phyloP scores from a whole-genome alignment of 2,329 filamentous ascomycete genomes.

The Fusarium sp. region DNA sequence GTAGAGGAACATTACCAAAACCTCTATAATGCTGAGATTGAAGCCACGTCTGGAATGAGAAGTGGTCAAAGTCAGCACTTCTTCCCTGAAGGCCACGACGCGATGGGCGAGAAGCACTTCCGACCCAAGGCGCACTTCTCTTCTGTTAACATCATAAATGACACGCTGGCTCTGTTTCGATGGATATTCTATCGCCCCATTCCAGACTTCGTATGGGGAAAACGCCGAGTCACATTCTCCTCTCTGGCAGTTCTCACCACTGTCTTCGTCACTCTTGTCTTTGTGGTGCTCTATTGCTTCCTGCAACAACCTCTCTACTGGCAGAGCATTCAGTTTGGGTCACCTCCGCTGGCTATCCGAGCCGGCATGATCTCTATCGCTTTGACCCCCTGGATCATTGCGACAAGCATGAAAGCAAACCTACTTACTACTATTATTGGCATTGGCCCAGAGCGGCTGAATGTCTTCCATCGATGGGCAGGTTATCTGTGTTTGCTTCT shows the following conservation, averaged over 20 bases:
- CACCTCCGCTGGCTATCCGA: constrained; percentile 87
- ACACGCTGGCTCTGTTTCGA: constrained; percentile 82
- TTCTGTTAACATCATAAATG: constrained; percentile 79
- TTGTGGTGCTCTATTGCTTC: constrained; percentile 85
- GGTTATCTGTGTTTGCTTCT: constrained; percentile 88
- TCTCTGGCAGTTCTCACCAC: constrained; percentile 79
- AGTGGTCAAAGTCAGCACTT: constrained; percentile 73
- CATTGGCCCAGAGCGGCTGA: constrained; percentile 90
- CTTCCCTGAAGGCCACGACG: constrained; percentile 74
- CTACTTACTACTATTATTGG: constrained; percentile 85
- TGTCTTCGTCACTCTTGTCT: constrained; percentile 74
- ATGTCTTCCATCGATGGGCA: constrained; percentile 92
- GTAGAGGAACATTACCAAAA: constrained; percentile 73
- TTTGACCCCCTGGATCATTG: constrained; percentile 92
- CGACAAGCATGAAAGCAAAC: constrained; percentile 91
- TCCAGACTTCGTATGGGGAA: constrained; percentile 76
- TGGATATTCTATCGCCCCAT: constrained; percentile 91
- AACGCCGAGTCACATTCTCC: constrained; percentile 80
- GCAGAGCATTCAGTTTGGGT: constrained; percentile 86
- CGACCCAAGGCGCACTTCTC: constrained; percentile 79
- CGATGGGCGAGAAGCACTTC: constrained; percentile 65
- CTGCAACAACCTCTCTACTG: constrained; percentile 90
- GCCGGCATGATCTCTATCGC: constrained; percentile 93
- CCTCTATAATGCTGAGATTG: constrained; percentile 63
- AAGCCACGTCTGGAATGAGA: constrained; percentile 58